A percentile compares a stretch with the other conserved stretches of the same genome.
These are phyloP conservation scores for Amanita thiersii DNA, from an alignment of 768 basidiomycete genomes.

Conservation along the genomic window DNA sequence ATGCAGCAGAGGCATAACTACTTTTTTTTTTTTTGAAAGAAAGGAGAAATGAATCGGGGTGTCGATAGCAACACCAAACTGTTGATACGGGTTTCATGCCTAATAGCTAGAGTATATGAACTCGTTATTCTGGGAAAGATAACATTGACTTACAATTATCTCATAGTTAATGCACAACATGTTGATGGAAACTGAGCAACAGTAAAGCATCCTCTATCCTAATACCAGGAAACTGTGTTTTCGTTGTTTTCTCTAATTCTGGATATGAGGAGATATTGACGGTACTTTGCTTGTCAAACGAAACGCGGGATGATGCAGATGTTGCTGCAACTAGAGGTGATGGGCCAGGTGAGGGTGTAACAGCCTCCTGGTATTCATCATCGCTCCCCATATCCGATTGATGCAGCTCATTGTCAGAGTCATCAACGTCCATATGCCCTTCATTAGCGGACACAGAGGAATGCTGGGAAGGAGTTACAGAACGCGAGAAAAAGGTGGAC, in stretches of 20 bases:
- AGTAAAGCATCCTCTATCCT: conserved; percentile 69
- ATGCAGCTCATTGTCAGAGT: conserved; percentile 33
- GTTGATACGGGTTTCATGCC: too few relatives aligned
- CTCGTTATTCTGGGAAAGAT: too few relatives aligned
- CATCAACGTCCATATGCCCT: conserved; percentile 44
- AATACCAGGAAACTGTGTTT: conserved; percentile 41
- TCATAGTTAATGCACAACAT: conserved; percentile 41
- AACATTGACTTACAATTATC: too few relatives aligned
- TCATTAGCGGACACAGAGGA: conserved; percentile 41
- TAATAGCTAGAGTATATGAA: too few relatives aligned
- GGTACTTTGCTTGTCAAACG: conserved; percentile 16
- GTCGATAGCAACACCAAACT: too few relatives aligned
- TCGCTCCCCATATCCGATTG: conserved; percentile 55
- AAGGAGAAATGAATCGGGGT: too few relatives aligned
- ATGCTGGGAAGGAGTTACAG: conserved; percentile 39
- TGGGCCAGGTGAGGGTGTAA: conserved; percentile 59
- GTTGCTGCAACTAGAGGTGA: conserved; percentile 16
- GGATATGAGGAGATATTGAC: conserved; percentile 14
- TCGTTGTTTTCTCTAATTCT: conserved; percentile 40
- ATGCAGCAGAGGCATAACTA: too few relatives aligned
- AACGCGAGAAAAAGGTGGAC: conserved; percentile 37
- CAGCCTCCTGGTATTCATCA: conserved; percentile 67
- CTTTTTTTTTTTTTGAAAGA: too few relatives aligned
- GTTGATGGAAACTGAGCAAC: conserved; percentile 67
- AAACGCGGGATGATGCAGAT: conserved; percentile 29